phyloP scores from a whole-genome alignment of 2,329 filamentous ascomycete genomes.

The Truncatella angustata region DNA sequence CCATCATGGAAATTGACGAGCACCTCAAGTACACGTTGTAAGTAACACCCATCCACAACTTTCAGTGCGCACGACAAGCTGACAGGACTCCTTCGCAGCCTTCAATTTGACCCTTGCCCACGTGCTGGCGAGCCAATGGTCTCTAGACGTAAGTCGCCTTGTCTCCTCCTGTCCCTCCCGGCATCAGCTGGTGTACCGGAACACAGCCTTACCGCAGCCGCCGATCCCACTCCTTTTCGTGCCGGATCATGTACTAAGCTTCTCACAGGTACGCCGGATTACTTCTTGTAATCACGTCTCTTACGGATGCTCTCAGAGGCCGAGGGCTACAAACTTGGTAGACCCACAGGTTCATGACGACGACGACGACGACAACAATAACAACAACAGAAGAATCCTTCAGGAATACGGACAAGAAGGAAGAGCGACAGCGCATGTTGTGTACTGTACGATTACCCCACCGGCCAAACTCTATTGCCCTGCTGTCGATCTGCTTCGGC shows the following conservation, averaged over 20 bases:
- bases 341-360: neutral
- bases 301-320: neutral
- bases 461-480: constrained; percentile 5
- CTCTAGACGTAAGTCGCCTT: constrained; percentile 69
- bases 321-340: neutral
- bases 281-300: constrained; percentile 76
- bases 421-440: neutral
- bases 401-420: neutral
- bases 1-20: constrained; percentile 99
- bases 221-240: neutral
- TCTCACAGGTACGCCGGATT: constrained; percentile 78
- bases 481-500: constrained; percentile 3
- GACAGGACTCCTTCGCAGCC: constrained; percentile 51
- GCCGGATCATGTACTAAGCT: constrained; percentile 14
- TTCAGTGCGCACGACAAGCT: neutral
- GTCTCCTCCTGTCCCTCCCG: neutral
- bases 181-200: neutral
- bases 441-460: constrained; percentile 9
- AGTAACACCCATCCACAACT: constrained; percentile 38
- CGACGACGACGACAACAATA: constrained; percentile 10
- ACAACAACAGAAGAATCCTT: neutral
- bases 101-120: constrained; percentile 98
- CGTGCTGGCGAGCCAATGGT: constrained; percentile 98
- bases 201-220: neutral
- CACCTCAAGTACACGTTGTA: constrained; percentile 99